phyloP scores from a whole-genome alignment of 805 yeast species.

The Metschnikowia koreensis region DNA sequence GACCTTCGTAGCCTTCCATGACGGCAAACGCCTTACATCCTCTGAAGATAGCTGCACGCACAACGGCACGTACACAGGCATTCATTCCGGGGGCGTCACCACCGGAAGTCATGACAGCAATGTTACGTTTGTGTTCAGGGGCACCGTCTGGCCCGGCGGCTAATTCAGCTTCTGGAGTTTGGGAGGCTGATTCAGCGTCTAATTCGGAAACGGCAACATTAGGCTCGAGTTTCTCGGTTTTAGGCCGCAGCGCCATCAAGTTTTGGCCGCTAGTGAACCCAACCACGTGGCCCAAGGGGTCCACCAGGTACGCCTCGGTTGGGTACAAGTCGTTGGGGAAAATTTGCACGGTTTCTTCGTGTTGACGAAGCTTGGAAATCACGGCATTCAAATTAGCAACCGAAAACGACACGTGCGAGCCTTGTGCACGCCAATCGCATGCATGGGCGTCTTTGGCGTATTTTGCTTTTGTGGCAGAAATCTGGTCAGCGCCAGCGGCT shows the following conservation, averaged over 20 bases:
- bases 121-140: conserved; percentile 36
- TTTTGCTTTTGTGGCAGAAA: conserved; percentile 14
- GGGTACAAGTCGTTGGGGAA: conserved; percentile 76
- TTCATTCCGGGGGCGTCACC: conserved; percentile 86
- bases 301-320: conserved; percentile 65
- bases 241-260: conserved; percentile 53
- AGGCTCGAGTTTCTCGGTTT: conserved; percentile 29
- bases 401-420: conserved; percentile 46
- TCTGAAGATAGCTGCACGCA: conserved; percentile 60
- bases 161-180: neutral
- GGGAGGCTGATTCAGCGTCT: conserved; percentile 14
- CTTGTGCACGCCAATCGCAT: conserved; percentile 51
- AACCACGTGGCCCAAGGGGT: conserved; percentile 78
- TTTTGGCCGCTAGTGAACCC: conserved; percentile 71
- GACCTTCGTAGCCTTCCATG: conserved; percentile 73
- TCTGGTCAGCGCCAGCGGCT: conserved; percentile 18
- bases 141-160: neutral
- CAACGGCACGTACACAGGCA: conserved; percentile 71
- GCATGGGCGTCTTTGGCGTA: conserved; percentile 19
- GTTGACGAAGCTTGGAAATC: conserved; percentile 31
- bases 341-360: conserved; percentile 46
- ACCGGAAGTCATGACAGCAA: conserved; percentile 79
- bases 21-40: conserved; percentile 68
- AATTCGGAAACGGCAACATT: conserved; percentile 4
- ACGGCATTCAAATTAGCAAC: conserved; percentile 40